Conservation (phyloP, 306 rosid species). For the Begonia peltatifolia region DNA sequence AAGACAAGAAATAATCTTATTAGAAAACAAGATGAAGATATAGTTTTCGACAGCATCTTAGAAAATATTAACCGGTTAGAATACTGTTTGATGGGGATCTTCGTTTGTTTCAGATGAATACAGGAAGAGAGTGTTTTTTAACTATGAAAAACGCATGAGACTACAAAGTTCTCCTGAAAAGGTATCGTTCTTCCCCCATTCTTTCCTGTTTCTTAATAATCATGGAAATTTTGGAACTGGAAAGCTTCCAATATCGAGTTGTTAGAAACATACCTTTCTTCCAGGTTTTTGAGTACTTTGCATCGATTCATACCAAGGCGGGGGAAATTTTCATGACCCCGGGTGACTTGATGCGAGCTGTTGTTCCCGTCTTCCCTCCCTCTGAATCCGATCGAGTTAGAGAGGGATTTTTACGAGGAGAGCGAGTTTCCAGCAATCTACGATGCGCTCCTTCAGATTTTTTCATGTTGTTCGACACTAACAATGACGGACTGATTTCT, state of each 20-base stretch:
- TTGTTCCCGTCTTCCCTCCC: constrained; percentile 66
- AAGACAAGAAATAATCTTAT: not conserved
- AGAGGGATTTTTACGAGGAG: constrained; percentile 62
- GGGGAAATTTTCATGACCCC: constrained; percentile 65
- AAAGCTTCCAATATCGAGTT: not conserved
- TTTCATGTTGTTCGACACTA: constrained; percentile 76
- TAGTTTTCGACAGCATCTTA: no score
- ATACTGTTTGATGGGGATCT: not conserved
- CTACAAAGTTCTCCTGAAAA: constrained; percentile 58
- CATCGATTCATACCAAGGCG: constrained; percentile 17
- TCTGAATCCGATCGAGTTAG: constrained; percentile 52
- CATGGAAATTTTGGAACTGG: not conserved
- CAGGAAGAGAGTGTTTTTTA: constrained; percentile 57
- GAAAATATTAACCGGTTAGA: not conserved
- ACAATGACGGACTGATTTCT: constrained; percentile 74
- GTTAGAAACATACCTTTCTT: not conserved
- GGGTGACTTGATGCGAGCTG: constrained; percentile 56
- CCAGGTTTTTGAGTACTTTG: constrained; percentile 66
- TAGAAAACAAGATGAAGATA: not conserved
- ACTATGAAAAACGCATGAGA: constrained; percentile 57
- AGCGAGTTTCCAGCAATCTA: constrained; percentile 34
- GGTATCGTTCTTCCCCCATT: constrained; percentile 15
- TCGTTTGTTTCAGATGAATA: constrained; percentile 26
- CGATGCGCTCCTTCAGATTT: constrained; percentile 45
- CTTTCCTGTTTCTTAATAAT: not conserved